Evolutionary conservation across 176 grass and related monocot species (phyloP).

Genomic region (Carex kokanica): DNA sequence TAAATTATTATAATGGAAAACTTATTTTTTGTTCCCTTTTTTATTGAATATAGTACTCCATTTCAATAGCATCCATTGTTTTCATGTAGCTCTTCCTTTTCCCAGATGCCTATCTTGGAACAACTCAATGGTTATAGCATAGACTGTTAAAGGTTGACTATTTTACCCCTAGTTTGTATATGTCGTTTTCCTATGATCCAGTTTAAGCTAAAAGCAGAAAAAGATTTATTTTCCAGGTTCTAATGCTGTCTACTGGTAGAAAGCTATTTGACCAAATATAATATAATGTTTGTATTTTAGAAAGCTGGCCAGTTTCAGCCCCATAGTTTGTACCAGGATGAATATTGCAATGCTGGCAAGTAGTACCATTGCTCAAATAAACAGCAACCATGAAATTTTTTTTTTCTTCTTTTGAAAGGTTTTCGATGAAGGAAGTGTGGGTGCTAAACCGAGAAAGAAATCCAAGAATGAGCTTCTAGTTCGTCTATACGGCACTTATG

Average conservation of each 20-base stretch:
- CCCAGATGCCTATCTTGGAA: too few species aligned
- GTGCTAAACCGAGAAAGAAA: slow-evolving; percentile 55
- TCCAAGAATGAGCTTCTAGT: slow-evolving; percentile 51
- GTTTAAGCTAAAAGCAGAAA: not conserved
- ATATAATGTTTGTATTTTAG: not conserved
- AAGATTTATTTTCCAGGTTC: not conserved
- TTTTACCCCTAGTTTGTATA: not conserved
- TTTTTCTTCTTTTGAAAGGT: slow-evolving; percentile 61
- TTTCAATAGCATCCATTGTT: too few species aligned
- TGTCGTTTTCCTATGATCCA: not conserved
- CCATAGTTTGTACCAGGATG: not conserved
- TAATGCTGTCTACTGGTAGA: not conserved
- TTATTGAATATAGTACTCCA: too few species aligned
- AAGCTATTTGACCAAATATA: not conserved
- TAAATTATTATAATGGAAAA: not conserved
- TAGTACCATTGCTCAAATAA: not conserved
- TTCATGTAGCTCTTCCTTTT: too few species aligned
- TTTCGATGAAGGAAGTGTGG: slow-evolving; percentile 54
- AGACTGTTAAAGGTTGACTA: not conserved
- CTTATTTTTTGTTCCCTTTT: not conserved
- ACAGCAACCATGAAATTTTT: slow-evolving; percentile 5
- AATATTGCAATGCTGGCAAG: not conserved
- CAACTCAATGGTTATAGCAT: too few species aligned
- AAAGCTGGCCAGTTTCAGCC: not conserved
- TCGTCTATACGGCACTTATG: slow-evolving; percentile 78